Base-by-base conservation (phyloP, 352 stramenopile genomes). In the Pythium periplocum region DNA sequence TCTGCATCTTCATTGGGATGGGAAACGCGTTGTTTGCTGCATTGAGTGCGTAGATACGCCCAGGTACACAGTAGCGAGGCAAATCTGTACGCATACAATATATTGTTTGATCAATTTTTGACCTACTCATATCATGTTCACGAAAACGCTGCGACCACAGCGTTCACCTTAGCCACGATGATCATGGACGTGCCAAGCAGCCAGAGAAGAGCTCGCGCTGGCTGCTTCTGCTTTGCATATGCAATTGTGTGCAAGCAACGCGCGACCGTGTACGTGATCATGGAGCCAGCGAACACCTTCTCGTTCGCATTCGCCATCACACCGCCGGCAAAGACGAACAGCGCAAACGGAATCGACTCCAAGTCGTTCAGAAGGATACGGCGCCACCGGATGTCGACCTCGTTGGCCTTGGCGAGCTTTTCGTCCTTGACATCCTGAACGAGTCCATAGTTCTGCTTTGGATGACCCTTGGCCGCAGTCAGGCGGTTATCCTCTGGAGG, bases 281-380 rank as follows among this genome's bases (percentile, higher is more conserved):
- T 64, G 32, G 63, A 48, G 17, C 30, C 52, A 10, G 52, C 43
- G 40, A 53, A 41, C 30, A 65, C 52, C 5, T 30, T 45, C 36
- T 55, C 47, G 40, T 60, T 54, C 35, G 38, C 45, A 9, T 55
- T 41, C 31, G 34, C 41, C 2, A 77, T 45, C 9, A 74, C 47
- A 35, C 68, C 68, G 34, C 35, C 55, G 45, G 42, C 57, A 36
- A 76, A 79, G 10, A 77, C 68, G 7, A 78, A 8, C 9, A 83
- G 53, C 34, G 51, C 64, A 33, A 83, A 60, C 11, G 73, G 73
- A 45, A 83, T 79, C 30, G 58, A 74, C 59, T 83, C 73, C 6
- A 76, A 46, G 50, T 83, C 73, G 56, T 83, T 83, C 37, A 63
- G 58, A 30, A 83, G 59, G 36, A 83, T 83, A 46, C 66, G 62